Conservation (phyloP, 1,284 basidiomycete genomes). For the Trichosporon sp. region DNA sequence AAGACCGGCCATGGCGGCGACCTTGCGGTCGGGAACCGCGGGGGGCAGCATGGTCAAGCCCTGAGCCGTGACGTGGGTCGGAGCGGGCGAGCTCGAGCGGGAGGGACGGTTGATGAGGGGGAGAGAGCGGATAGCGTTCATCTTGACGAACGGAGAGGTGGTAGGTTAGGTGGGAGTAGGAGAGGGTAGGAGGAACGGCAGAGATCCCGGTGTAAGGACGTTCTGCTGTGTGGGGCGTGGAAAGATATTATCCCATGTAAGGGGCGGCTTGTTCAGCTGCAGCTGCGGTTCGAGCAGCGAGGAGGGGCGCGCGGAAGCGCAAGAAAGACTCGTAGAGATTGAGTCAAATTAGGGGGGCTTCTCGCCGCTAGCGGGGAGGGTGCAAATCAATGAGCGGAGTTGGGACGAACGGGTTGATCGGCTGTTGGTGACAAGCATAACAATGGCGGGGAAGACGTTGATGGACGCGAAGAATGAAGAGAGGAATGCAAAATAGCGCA, state of each 20-base stretch:
- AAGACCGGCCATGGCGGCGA: conserved; percentile 9
- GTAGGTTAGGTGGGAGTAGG: conserved; percentile 10
- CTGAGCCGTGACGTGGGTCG: conserved; percentile 39
- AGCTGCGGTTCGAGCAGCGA: conserved; percentile 27
- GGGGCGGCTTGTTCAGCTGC: conserved; percentile 9
- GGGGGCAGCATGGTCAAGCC: conserved; percentile 23
- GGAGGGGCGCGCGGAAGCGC: conserved; percentile 18
- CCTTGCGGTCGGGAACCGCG: conserved; percentile 26
- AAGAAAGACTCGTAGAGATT: conserved; percentile 8
- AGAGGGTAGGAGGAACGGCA: conserved; percentile 12
- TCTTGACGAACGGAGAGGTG: conserved; percentile 33
- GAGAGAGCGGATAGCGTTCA: conserved; percentile 56
- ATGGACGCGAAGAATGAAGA: neutral
- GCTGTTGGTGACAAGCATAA: conserved; percentile 34
- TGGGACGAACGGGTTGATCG: conserved; percentile 45
- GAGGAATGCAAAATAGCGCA: conserved; percentile 4
- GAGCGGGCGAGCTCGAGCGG: conserved; percentile 52
- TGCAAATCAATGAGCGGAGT: conserved; percentile 52
- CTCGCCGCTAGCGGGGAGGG: conserved; percentile 51
- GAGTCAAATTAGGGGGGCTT: conserved; percentile 55
- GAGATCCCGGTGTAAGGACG: conserved; percentile 15
- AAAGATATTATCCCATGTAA: conserved; percentile 40
- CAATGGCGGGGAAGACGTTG: conserved; percentile 16
- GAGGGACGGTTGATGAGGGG: conserved; percentile 57
- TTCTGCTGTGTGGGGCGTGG: neutral